phyloP scores from a whole-genome alignment of 1,284 basidiomycete species.

The Puccinia coronata region DNA sequence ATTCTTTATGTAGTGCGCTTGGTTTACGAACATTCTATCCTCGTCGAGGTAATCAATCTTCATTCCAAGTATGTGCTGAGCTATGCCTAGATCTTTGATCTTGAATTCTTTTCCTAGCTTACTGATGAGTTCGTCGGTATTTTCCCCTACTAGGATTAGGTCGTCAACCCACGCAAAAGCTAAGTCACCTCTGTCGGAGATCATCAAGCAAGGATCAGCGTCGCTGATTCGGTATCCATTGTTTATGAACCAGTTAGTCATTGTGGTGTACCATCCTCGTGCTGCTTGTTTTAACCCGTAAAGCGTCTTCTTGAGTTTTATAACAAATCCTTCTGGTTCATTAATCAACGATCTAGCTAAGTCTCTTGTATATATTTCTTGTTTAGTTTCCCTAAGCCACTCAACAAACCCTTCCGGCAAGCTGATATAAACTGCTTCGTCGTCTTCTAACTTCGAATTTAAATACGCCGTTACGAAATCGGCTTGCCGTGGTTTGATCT shows the following conservation, averaged over 20 bases:
- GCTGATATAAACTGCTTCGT: constrained; percentile 25
- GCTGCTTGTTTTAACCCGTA: constrained; percentile 41
- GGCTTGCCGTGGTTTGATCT: constrained; percentile 23
- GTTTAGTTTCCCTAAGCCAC: constrained; percentile 36
- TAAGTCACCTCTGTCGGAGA: constrained; percentile 1
- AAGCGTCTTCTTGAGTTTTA: constrained; percentile 50
- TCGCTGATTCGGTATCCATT: constrained; percentile 25
- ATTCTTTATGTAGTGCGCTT: constrained; percentile 14
- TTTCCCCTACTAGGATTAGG: constrained; percentile 19
- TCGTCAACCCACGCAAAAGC: constrained; percentile 35
- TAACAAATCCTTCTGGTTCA: constrained; percentile 23
- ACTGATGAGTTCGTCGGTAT: constrained; percentile 6
- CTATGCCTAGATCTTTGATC: constrained; percentile 28
- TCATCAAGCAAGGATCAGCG: constrained; percentile 26
- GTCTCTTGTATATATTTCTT: constrained; percentile 6
- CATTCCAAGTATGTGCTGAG: constrained; percentile 24
- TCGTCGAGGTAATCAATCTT: not conserved
- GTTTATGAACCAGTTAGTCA: constrained; percentile 15
- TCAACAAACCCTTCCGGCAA: constrained; percentile 36
- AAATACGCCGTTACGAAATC: constrained; percentile 32
- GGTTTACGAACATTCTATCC: constrained; percentile 17
- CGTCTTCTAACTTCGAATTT: constrained; percentile 32
- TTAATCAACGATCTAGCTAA: not conserved
- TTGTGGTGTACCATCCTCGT: constrained; percentile 28
- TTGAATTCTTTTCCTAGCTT: constrained; percentile 2